These are phyloP conservation scores for Fusarium oligoseptatum DNA, from an alignment of 2,329 filamentous ascomycete species.

Conservation along the genomic window DNA sequence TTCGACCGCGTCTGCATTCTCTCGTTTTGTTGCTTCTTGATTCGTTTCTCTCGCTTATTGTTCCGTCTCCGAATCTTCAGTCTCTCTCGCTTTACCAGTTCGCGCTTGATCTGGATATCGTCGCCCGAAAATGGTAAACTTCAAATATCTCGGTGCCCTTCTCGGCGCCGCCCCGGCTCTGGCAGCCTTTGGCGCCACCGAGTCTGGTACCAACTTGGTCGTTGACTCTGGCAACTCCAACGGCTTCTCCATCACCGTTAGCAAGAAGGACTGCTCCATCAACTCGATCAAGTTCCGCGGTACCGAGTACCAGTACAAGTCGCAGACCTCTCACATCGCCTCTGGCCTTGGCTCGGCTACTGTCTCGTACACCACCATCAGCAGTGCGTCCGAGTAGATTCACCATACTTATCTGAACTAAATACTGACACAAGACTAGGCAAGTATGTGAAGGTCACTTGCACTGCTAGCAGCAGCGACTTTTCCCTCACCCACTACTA, in stretches of 20 bases:
- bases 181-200: slow-evolving; percentile 59
- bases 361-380: slow-evolving; percentile 62
- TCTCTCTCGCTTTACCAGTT: background rate
- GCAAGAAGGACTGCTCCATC: slow-evolving; percentile 70
- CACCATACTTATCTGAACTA: background rate
- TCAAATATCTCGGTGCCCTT: slow-evolving; percentile 45
- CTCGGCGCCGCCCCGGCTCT: slow-evolving; percentile 48
- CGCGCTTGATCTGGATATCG: slow-evolving; percentile 29
- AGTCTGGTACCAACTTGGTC: slow-evolving; percentile 57
- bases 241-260: slow-evolving; percentile 64
- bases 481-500: slow-evolving; percentile 71
- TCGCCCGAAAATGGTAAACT: slow-evolving; percentile 38
- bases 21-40: background rate
- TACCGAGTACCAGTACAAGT: slow-evolving; percentile 68
- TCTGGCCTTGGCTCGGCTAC: slow-evolving; percentile 63
- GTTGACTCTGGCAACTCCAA: slow-evolving; percentile 64
- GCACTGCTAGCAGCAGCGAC: slow-evolving; percentile 63
- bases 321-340: slow-evolving; percentile 56
- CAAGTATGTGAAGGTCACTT: slow-evolving; percentile 72
- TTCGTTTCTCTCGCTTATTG: slow-evolving; percentile 2
- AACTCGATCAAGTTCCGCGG: slow-evolving; percentile 72
- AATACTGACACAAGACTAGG: slow-evolving; percentile 27
- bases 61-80: background rate
- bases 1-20: slow-evolving; percentile 6
- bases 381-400: slow-evolving; percentile 36